These are phyloP conservation scores for Debaryomyces coudertii DNA, from an alignment of 1,139 yeast genomes.

Conservation along the genomic window DNA sequence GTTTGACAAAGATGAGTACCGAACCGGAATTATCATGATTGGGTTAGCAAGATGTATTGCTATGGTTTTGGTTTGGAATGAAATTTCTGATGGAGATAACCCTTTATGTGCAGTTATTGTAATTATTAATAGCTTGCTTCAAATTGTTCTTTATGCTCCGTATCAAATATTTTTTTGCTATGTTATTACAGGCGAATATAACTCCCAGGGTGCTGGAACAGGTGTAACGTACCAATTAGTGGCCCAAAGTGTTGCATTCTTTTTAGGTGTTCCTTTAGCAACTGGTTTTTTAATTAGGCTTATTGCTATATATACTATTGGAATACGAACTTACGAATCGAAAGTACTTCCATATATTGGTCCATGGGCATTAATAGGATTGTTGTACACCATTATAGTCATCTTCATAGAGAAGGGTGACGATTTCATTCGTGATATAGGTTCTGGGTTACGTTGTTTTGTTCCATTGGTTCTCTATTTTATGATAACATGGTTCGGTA, in stretches of 20 bases:
- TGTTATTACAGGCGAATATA: constrained; percentile 32
- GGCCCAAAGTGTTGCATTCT: constrained; percentile 55
- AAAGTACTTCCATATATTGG: constrained; percentile 41
- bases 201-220: constrained; percentile 12
- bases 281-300: constrained; percentile 49
- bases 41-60: constrained; percentile 67
- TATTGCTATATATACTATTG: constrained; percentile 26
- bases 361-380: constrained; percentile 56
- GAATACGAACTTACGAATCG: constrained; percentile 32
- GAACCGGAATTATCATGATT: constrained; percentile 59
- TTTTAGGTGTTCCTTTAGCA: constrained; percentile 58
- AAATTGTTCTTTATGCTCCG: constrained; percentile 59
- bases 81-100: constrained; percentile 56
- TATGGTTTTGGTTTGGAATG: constrained; percentile 67
- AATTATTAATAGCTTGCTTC: constrained; percentile 54
- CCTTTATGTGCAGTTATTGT: constrained; percentile 58
- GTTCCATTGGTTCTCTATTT: constrained; percentile 56
- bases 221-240: constrained; percentile 41
- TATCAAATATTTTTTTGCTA: constrained; percentile 51
- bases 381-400: constrained; percentile 55
- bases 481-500: constrained; percentile 48
- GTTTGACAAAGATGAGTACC: constrained; percentile 51
- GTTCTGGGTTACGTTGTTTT: constrained; percentile 53
- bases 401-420: constrained; percentile 58
- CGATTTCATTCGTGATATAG: constrained; percentile 51